Evolutionary conservation across 2,329 filamentous ascomycete genomes (phyloP), one percentile per base, ranked within the genome.

Genomic region (Fusarium xylarioides): DNA sequence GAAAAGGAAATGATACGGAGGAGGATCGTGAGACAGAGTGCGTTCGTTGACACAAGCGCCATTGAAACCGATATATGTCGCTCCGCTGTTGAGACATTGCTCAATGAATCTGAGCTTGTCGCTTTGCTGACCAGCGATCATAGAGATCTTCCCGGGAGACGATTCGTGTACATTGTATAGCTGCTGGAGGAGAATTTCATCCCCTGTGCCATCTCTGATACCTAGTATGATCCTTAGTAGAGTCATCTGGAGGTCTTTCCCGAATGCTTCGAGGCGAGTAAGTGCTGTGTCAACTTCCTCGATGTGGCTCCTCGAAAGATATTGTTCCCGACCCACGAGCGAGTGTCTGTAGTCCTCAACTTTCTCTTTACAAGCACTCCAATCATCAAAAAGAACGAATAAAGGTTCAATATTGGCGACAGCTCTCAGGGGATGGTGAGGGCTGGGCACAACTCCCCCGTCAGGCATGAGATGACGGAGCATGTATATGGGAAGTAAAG

Each of bases 61-160:
- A 16, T 76, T 76, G 44, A 68, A 49, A 5, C 71, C 66, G 7
- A 76, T 56, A 26, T 76, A 76, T 10, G 54, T 38, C 15, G 71
- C 69, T 7, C 69, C 71, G 3, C n/a, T 18, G 5, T 18, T 11
- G 4, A 49, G 12, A 19, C 49, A 47, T 2, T 38, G 19, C 11
- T 44, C 7, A 5, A 76, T 38, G 21, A 76, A 61, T 5, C 37
- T 40, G 16, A 76, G 64, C 34, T 75, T 76, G 15, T 64, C 43
- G 1, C 28, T 66, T 53, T 75, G 71, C 34, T 66, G 65, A 4
- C 44, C 52, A 21, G 21, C 44, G 3, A 71, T 26, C 8, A 42
- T 16, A 10, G 58, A 49, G 1, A 71, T 14, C 5, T 35, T 21
- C 7, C 52, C 38, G 2, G 58, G 42, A 1, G 5, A 16, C 1